These are phyloP conservation scores for Ajuga reptans DNA, from an alignment of 305 asterid species.

Conservation along the genomic window DNA sequence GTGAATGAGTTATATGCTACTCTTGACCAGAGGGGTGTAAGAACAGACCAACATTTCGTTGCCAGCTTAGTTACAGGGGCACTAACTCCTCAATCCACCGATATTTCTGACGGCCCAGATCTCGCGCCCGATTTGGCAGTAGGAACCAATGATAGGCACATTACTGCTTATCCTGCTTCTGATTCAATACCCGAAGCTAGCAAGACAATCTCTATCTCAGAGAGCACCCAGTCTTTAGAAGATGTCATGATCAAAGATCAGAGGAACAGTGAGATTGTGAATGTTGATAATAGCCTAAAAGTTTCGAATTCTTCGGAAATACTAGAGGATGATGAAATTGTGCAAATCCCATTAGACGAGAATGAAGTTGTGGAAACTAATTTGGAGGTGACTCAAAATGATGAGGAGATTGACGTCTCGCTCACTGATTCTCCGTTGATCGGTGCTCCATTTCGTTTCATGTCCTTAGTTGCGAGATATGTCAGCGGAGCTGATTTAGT, in stretches of 20 bases:
- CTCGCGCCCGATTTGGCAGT: constrained; percentile 20
- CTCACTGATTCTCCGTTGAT: constrained; percentile 69
- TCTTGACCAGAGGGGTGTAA: constrained; percentile 35
- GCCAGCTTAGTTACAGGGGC: constrained; percentile 23
- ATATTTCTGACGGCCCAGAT: constrained; percentile 24
- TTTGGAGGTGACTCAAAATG: constrained; percentile 24
- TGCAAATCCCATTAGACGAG: constrained; percentile 68
- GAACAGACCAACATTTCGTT: constrained; percentile 24
- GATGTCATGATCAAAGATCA: constrained; percentile 28
- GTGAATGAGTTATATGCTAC: constrained; percentile 47
- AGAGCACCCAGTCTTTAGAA: constrained; percentile 33
- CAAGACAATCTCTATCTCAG: constrained; percentile 28
- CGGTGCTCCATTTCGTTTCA: constrained; percentile 91
- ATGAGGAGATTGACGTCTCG: constrained; percentile 36
- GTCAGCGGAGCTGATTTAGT: constrained; percentile 95
- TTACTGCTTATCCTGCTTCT: constrained; percentile 15
- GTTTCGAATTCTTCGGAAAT: constrained; percentile 38
- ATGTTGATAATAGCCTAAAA: constrained; percentile 19
- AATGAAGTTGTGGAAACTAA: constrained; percentile 30
- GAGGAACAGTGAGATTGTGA: constrained; percentile 27
- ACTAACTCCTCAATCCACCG: constrained; percentile 31
- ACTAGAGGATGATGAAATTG: constrained; percentile 49
- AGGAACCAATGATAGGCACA: constrained; percentile 25
- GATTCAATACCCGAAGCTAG: constrained; percentile 29
- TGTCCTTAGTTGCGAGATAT: constrained; percentile 76